Percentiles rank a stretch among this genome's conserved stretches.
phyloP scores from a whole-genome alignment of 176 grass and related monocot species.

The Carex cristatella region DNA sequence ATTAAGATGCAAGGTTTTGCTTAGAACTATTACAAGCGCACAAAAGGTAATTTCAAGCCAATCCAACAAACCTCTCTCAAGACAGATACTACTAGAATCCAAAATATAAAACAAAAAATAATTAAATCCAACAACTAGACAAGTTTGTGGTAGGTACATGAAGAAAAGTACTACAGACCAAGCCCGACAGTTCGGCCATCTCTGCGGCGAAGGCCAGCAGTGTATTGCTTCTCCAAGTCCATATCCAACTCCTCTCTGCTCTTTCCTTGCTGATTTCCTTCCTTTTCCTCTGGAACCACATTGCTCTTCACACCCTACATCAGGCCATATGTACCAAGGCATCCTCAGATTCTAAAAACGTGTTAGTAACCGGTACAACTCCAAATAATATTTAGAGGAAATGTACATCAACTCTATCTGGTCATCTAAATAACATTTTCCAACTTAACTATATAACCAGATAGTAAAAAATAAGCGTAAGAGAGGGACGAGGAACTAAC shows the following conservation, averaged over 20 bases:
- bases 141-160: neutral
- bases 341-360: constrained; percentile 97
- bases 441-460: neutral
- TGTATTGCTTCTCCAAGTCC: constrained; percentile 93
- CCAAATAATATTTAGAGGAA: constrained; percentile 15
- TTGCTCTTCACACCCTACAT: constrained; percentile 87
- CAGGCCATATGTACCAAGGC: constrained; percentile 89
- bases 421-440: neutral
- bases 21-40: neutral
- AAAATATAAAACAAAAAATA: neutral
- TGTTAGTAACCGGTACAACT: constrained; percentile 54
- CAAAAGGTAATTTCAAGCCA: neutral
- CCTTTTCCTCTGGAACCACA: constrained; percentile 29
- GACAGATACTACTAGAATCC: neutral
- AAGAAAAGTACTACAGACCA: constrained; percentile 46
- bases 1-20: neutral
- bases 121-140: neutral
- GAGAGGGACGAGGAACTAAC: constrained; percentile 34
- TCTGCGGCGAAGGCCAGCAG: constrained; percentile 77
- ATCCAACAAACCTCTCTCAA: neutral
- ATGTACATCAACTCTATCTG: neutral
- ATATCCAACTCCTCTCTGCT: constrained; percentile 83
- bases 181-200: constrained; percentile 95
- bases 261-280: constrained; percentile 47
- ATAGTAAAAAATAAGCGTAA: neutral